Percentiles rank a stretch among this genome's conserved stretches.
Evolutionary conservation across 768 basidiomycete genomes (phyloP).

Genomic region (Leucosporidium yakuticum): DNA sequence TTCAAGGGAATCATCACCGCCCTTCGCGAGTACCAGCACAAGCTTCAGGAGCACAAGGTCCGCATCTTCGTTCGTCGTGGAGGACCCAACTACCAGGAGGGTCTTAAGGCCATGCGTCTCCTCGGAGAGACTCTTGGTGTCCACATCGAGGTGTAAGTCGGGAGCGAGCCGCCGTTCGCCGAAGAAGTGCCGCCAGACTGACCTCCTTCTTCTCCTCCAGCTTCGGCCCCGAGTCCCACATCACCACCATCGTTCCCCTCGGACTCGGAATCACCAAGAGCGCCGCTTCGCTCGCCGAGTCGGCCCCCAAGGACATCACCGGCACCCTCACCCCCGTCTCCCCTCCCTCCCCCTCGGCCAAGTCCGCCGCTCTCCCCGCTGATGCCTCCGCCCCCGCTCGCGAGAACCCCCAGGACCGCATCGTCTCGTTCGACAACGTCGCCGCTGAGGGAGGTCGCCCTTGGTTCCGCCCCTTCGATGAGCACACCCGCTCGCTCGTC

Average conservation of each 20-base stretch:
- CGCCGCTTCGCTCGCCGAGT: slow-evolving; percentile 38
- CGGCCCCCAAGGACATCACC: slow-evolving; percentile 41
- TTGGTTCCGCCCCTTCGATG: slow-evolving; percentile 85
- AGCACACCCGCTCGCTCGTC: slow-evolving; percentile 87
- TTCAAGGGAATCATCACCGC: slow-evolving; percentile 99
- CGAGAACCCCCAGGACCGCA: slow-evolving; percentile 75
- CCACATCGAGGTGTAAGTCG: slow-evolving; percentile 55
- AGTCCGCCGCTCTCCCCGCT: slow-evolving; percentile 53
- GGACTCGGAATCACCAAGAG: slow-evolving; percentile 73
- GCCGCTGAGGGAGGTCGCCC: slow-evolving; percentile 51
- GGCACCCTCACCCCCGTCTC: slow-evolving; percentile 53
- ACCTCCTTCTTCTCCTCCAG: slow-evolving; percentile 41
- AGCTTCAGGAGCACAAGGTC: slow-evolving; percentile 74
- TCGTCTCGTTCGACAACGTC: slow-evolving; percentile 70
- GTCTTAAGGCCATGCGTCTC: slow-evolving; percentile 94
- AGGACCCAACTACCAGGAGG: slow-evolving; percentile 99
- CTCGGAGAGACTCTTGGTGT: slow-evolving; percentile 94
- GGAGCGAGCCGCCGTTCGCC: not conserved
- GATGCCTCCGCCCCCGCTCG: slow-evolving; percentile 58
- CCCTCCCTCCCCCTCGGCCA: slow-evolving; percentile 43
- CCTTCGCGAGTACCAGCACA: slow-evolving; percentile 82
- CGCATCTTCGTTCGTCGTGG: slow-evolving; percentile 96
- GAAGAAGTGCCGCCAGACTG: not conserved
- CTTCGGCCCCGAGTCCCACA: slow-evolving; percentile 96
- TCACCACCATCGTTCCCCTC: slow-evolving; percentile 96